Percentiles rank a stretch among this genome's conserved stretches.
Conservation (phyloP, 352 stramenopile species). For the Thalassiosira exigua region DNA sequence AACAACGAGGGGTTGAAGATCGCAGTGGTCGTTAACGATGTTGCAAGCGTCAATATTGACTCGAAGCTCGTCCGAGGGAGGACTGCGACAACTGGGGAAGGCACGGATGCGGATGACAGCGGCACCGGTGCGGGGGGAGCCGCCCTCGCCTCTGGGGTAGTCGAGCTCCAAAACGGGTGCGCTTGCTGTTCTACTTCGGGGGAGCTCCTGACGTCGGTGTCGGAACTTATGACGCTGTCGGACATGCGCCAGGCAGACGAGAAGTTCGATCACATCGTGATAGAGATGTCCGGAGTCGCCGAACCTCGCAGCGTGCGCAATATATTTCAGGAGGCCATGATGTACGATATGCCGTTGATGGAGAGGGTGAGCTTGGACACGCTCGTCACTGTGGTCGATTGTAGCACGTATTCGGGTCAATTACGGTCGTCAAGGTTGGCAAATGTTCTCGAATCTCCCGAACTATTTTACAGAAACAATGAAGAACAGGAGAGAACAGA, state of each 20-base stretch:
- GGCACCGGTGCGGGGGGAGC: neutral
- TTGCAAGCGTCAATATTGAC: conserved; percentile 83
- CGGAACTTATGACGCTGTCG: conserved; percentile 70
- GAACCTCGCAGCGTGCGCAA: conserved; percentile 79
- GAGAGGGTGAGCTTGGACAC: conserved; percentile 76
- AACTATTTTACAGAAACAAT: conserved; percentile 68
- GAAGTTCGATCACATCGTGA: conserved; percentile 85
- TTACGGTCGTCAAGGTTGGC: conserved; percentile 46
- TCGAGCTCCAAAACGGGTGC: conserved; percentile 85
- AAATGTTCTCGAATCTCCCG: conserved; percentile 61
- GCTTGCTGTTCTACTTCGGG: conserved; percentile 78
- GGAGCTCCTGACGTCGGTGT: conserved; percentile 73
- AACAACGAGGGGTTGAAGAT: conserved; percentile 80
- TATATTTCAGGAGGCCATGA: conserved; percentile 82
- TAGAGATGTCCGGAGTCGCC: conserved; percentile 85
- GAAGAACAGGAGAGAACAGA: conserved; percentile 23
- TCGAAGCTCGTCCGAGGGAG: conserved; percentile 69
- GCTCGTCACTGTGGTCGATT: conserved; percentile 85
- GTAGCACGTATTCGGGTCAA: conserved; percentile 66
- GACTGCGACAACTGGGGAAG: conserved; percentile 24
- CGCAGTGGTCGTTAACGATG: conserved; percentile 85
- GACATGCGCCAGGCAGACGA: conserved; percentile 65
- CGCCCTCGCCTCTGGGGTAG: conserved; percentile 57
- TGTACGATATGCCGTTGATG: conserved; percentile 79
- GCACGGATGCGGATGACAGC: conserved; percentile 1